A percentile compares a stretch with the other conserved stretches of the same genome.
These are phyloP conservation scores for Saccharomycopsis sp. DNA, from an alignment of 805 yeast genomes.

Conservation along the genomic window DNA sequence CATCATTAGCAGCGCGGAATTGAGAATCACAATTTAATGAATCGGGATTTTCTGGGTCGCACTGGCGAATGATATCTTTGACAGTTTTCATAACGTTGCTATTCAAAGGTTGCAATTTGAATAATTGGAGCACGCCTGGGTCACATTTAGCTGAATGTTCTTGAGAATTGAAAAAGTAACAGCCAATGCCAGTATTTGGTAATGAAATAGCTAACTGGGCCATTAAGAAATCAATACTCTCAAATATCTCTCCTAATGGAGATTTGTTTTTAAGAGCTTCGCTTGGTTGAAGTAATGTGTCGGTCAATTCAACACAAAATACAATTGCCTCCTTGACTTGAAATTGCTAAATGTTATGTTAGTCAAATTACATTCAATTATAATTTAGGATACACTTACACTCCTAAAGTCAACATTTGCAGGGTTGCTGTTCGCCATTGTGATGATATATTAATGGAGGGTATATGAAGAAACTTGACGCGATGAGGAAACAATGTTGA, in stretches of 20 bases:
- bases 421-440: too few relatives aligned
- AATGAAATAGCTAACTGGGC: slow-evolving; percentile 56
- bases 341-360: slow-evolving; percentile 29
- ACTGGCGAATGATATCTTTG: slow-evolving; percentile 44
- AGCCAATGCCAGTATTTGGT: slow-evolving; percentile 70
- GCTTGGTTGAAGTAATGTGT: slow-evolving; percentile 35
- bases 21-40: too few relatives aligned
- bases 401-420: too few relatives aligned
- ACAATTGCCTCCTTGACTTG: slow-evolving; percentile 58
- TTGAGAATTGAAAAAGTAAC: slow-evolving; percentile 50
- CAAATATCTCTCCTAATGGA: slow-evolving; percentile 47
- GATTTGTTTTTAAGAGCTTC: slow-evolving; percentile 29
- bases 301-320: slow-evolving; percentile 55
- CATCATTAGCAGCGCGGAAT: too few relatives aligned
- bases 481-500: too few relatives aligned
- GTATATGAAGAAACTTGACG: too few relatives aligned
- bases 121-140: slow-evolving; percentile 42
- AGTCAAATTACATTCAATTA: too few relatives aligned
- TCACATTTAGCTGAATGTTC: slow-evolving; percentile 30
- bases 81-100: slow-evolving; percentile 50
- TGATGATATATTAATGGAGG: too few relatives aligned
- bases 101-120: slow-evolving; percentile 49
- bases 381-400: too few relatives aligned
- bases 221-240: slow-evolving; percentile 54
- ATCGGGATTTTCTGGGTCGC: slow-evolving; percentile 23